Percentiles rank a stretch among this genome's conserved stretches.
phyloP scores from a whole-genome alignment of 805 yeast species.

The Spathaspora gorwiae region DNA sequence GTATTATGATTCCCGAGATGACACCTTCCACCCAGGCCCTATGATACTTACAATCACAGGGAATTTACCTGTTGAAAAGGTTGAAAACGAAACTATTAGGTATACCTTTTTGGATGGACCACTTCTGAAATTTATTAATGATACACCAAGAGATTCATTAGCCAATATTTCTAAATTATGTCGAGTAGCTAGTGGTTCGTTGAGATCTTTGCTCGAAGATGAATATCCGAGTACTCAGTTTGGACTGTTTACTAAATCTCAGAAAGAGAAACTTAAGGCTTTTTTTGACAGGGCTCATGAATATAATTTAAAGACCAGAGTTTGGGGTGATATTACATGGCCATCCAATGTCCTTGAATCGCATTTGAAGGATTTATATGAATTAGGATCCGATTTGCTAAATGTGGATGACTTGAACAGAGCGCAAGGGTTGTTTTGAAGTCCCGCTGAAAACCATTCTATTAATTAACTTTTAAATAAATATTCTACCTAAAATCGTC shows the following conservation, averaged over 20 bases:
- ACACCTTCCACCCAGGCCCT: constrained; percentile 45
- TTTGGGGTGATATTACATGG: constrained; percentile 75
- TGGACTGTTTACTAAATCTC: constrained; percentile 26
- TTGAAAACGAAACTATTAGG: constrained; percentile 18
- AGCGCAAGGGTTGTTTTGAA: constrained; percentile 22
- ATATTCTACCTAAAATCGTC: neutral
- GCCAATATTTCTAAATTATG: constrained; percentile 23
- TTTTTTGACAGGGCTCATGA: constrained; percentile 44
- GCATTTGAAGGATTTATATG: constrained; percentile 47
- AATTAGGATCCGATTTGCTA: constrained; percentile 50
- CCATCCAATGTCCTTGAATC: constrained; percentile 43
- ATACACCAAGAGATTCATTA: constrained; percentile 19
- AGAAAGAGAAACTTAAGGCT: constrained; percentile 20
- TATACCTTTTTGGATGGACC: constrained; percentile 54
- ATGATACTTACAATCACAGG: constrained; percentile 65
- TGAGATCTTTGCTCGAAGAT: constrained; percentile 26
- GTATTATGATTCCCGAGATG: constrained; percentile 34
- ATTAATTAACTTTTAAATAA: neutral
- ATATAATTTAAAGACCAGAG: constrained; percentile 49
- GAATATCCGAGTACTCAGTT: constrained; percentile 6
- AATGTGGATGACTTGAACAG: constrained; percentile 57
- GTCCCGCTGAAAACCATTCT: neutral
- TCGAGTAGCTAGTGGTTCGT: constrained; percentile 42
- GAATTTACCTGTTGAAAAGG: constrained; percentile 45
- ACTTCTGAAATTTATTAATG: constrained; percentile 25